Evolutionary conservation across 371 early-diverging fungal species (phyloP), one percentile per base, ranked within the genome.

Genomic region (Mucor plumbeus): DNA sequence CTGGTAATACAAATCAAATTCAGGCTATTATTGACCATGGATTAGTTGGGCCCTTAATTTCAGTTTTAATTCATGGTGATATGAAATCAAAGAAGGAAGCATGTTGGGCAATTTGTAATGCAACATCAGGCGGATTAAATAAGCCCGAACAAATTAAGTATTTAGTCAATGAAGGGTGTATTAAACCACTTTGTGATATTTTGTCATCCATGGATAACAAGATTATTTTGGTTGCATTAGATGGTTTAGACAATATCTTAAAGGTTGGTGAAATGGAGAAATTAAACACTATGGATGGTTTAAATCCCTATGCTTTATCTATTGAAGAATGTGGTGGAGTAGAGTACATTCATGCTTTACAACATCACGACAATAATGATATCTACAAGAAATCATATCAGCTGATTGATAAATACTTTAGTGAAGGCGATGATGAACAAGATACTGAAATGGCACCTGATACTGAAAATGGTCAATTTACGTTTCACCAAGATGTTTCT

Each of bases 61-160:
- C 93, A 70, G 89, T 97, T 21, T 88, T 99, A 64, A 85, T 82
- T 21, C 88, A 90, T 19, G 90, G 78, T 13, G 83, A 82, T 19
- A 57, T 70, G 36, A 82, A 82, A 69, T 74, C 78, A 5, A 72
- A 71, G 36, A 80, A 80, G 50, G 83, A 82, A 61, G 97, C 99
- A 1, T 96, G 95, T 81, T 97, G 97, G 97, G 99, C 98, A 26
- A 86, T 98, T 40, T 92, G 94, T 43, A 98, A 97, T 67, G 96
- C 96, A 4, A 94, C 94, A 0, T 91, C 95, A 10, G 92, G 93
- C 14, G 94, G 92, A 19, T 74, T 94, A 14, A 78, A 84, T 57
- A 81, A 85, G 69, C 92, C 93, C 10, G 88, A 91, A 8, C 94
- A 93, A 69, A 86, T 91, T 64, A 82, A 85, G 69, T 92, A 91